Evolutionary conservation across 1,284 basidiomycete species (phyloP), one percentile per base, ranked within the genome.

Genomic region (Moniliella sp.): DNA sequence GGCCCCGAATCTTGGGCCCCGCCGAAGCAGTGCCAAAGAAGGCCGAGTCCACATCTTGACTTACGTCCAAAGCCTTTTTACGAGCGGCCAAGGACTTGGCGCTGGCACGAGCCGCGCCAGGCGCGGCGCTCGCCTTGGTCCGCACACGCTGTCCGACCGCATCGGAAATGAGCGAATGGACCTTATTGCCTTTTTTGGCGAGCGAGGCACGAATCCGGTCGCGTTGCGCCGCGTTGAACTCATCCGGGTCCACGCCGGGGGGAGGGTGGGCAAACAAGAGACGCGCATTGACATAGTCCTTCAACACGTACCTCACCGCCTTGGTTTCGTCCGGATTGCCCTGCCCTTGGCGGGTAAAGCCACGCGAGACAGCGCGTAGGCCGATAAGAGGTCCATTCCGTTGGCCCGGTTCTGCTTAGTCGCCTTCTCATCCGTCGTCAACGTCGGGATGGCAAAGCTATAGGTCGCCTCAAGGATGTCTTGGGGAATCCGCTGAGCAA

Each of bases 261-360:
- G 81, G 62, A 1, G 70, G 75, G 42, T 88, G 79, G 43, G 79
- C 80, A 61, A 73, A 94, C 5, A 97, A 67, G 0, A 99, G 69
- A 48, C 81, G 83, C 21, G 81, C 91, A 48, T 80, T 86, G 42
- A 97, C 83, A 52, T 93, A 97, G 64, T 99, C 91, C 63, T 99
- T 99, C 35, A 99, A 69, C 34, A 99, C 70, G 55, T 79, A 79
- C 37, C 91, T 74, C 9, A 88, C 81, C 0, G 88, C 76, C 33
- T 84, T 75, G 14, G 86, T 82, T 60, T 93, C 86, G 57, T 99
- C 91, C 2, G 91, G 86, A 61, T 88, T 91, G 31, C 91, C 91
- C 64, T 88, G 82, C 1, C 88, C 84, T 7, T 86, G 74, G 29
- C 88, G 74, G 46, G 76, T 79, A 62, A 79, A 88, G 15, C 91